Evolutionary conservation across 306 rosid species (phyloP).

Genomic region (Rosa persica): DNA sequence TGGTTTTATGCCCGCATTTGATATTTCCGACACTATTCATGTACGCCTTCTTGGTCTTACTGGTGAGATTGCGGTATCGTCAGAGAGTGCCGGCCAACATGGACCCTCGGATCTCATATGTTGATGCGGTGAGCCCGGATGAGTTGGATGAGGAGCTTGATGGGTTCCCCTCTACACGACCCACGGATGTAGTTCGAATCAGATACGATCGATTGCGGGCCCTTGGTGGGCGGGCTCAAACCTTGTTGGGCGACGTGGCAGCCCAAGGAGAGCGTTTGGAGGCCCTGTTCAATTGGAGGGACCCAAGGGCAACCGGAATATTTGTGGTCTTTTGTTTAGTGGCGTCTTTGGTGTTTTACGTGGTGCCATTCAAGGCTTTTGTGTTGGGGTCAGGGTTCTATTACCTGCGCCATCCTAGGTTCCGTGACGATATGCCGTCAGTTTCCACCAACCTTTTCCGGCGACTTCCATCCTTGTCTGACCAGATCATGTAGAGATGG

Average conservation of each 20-base stretch:
- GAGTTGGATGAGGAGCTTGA: constrained; percentile 92
- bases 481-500: constrained; percentile 61
- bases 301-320: constrained; percentile 83
- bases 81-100: constrained; percentile 42
- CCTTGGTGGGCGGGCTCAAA: constrained; percentile 80
- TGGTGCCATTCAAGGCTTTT: constrained; percentile 59
- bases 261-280: constrained; percentile 90
- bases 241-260: constrained; percentile 72
- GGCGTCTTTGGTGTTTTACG: constrained; percentile 66
- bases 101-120: constrained; percentile 67
- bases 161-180: constrained; percentile 58
- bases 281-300: constrained; percentile 74
- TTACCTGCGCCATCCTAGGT: constrained; percentile 76
- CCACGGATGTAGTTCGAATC: constrained; percentile 47
- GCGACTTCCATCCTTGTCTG: constrained; percentile 71
- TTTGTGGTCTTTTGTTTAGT: constrained; percentile 63
- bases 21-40: constrained; percentile 70
- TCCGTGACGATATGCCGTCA: constrained; percentile 82
- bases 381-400: constrained; percentile 57
- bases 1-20: constrained; percentile 54
- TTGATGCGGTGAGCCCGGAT: constrained; percentile 61
- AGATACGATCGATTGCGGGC: constrained; percentile 75
- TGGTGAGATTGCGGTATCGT: constrained; percentile 49
- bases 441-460: constrained; percentile 63
- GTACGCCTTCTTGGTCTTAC: constrained; percentile 62